Conservation (phyloP, 345 rosid genomes). For the Sisymbrium altissimum region DNA sequence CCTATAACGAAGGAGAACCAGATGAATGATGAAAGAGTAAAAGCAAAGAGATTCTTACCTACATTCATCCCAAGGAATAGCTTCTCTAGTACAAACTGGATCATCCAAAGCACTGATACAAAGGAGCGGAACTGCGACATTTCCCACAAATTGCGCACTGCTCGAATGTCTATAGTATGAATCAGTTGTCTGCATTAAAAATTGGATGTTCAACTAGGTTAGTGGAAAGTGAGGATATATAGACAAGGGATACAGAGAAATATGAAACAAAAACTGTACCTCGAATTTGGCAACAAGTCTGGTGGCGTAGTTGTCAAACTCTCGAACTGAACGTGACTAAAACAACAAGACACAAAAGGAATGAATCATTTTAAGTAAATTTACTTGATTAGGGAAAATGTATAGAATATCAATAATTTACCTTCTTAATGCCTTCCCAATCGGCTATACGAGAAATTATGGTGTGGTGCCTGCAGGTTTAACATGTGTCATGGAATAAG, state of each 20-base stretch:
- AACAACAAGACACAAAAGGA: constrained; percentile 13
- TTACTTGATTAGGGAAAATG: neutral
- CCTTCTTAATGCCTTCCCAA: constrained; percentile 95
- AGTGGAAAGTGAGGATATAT: neutral
- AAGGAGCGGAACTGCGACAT: constrained; percentile 73
- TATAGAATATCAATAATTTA: constrained; percentile 15
- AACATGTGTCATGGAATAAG: neutral
- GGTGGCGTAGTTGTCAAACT: constrained; percentile 77
- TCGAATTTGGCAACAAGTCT: constrained; percentile 84
- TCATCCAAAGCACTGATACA: constrained; percentile 89
- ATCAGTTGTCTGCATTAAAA: constrained; percentile 68
- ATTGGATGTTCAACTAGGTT: neutral
- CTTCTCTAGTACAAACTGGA: constrained; percentile 88
- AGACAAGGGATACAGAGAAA: neutral
- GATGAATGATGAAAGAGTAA: neutral
- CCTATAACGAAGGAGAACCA: neutral
- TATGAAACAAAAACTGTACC: constrained; percentile 39
- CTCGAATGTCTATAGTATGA: constrained; percentile 80
- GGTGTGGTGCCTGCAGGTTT: constrained; percentile 68
- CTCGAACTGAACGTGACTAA: constrained; percentile 83
- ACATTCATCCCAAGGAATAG: constrained; percentile 98
- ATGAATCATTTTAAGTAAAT: neutral
- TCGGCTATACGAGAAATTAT: constrained; percentile 75
- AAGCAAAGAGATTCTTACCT: constrained; percentile 41
- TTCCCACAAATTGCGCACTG: constrained; percentile 58